Base-by-base conservation (phyloP, 2,329 filamentous ascomycete species). In the Fusarium sp. region DNA sequence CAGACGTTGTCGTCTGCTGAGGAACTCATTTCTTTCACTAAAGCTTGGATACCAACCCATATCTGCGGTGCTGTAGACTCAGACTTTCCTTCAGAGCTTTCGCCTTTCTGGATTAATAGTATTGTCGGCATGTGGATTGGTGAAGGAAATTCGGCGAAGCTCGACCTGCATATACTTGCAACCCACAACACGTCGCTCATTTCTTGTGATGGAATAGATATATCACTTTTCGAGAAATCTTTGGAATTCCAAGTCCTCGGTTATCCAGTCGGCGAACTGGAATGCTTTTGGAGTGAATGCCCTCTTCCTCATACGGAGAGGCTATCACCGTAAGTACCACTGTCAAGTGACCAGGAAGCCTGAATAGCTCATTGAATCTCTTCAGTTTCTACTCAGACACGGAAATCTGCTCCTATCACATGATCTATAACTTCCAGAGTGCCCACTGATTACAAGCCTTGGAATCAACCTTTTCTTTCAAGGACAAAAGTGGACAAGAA, bases 31-130 rank as follows among this genome's bases (percentile, higher is more conserved):
- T 55, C 44, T 44, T 13, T 15, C 5, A 20, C 15, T 6, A 50
- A 40, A 8, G 24, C 52, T 4, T 55, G 52, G 52, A 13, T 55
- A 15, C 44, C 33, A 32, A 55, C 49, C 9, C 39, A 50, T 7
- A 19, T 11, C 7, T 55, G 52, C 10, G 28, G 3, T 2, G 11
- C 14, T 7, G 19, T 19, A 13, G 28, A 30, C 13, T 15, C 20
- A 30, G 19, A 13, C 24, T 3, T 32, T 15, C 10, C 11, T 6
- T 30, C 30, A 8, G 33, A 55, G 17, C 37, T 10, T 7, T 40
- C 14, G 2, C 52, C 45, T 1, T 55, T 55, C 10, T 40, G 44
- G 44, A 55, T 55, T 1, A 17, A 19, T 2, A 40, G 33, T 26
- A 26, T 55, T 20, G 8, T 26, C 2, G 52, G 52, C 4, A 40